Base-by-base conservation (phyloP, 2,329 filamentous ascomycete genomes). In the Colletotrichum magnum region DNA sequence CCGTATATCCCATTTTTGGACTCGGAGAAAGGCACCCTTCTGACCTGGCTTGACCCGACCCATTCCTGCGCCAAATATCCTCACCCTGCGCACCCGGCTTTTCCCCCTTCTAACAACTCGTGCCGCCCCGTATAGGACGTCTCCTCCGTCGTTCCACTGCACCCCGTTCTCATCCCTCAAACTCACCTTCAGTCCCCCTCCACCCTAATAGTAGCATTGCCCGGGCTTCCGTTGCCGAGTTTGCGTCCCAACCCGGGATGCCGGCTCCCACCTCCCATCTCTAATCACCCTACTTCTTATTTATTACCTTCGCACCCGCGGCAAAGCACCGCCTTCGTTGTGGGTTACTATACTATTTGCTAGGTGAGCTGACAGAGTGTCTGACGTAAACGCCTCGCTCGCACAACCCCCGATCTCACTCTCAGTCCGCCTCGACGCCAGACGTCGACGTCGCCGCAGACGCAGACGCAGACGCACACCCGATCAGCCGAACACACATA, bases 41-140 rank as follows among this genome's bases (percentile, higher is more conserved):
- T 41, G 48, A 54, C 60, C 61, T 68, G 48, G 48, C 48, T 47
- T 18, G 18, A 51, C 12, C 48, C 12, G 48, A 51, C 63, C 41
- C 66, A 66, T 66, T 66, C 61, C 66, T 66, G 62, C 62, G 56
- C 13, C 54, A 32, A 58, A 56, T 66, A 53, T 26, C 58, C 53
- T 26, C 53, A 58, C 65, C 48, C 60, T 68, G 65, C 65, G 65
- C 65, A 24, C 66, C 61, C 66, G 50, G 48, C 66, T 45, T 66
- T 59, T 39, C 56, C 56, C 56, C 45, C 41, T 60, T 66, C 54
- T 54, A 62, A 54, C 51, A 60, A 32, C 50, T 53, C 5, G 51
- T 66, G 39, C 60, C 65, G 64, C 60, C 61, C 60, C 64, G 60
- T 21, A 64, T 18, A 28, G 21, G 36, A 18, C 21, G 47, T 28